Evolutionary conservation across 768 basidiomycete genomes (phyloP).

Genomic region (Lactifluus rugatus): DNA sequence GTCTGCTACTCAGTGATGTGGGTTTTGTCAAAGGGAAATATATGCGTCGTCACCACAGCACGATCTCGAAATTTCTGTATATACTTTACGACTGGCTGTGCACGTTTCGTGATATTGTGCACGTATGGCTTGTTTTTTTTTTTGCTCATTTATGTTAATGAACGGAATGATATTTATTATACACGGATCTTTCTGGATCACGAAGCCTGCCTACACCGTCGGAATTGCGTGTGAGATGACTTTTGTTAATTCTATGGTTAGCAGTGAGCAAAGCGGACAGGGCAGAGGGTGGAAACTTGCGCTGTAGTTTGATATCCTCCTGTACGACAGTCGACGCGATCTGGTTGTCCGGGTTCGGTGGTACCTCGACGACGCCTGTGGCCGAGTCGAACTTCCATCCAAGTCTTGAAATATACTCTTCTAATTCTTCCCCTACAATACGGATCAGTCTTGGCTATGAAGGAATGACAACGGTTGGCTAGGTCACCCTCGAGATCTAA

Average conservation of each 20-base stretch:
- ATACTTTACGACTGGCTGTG: not conserved
- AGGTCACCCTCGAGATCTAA: slow-evolving; percentile 51
- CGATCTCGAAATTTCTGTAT: not conserved
- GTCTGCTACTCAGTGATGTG: slow-evolving; percentile 22
- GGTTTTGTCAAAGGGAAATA: not conserved
- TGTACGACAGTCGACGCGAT: slow-evolving; percentile 79
- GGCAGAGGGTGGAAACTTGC: slow-evolving; percentile 36
- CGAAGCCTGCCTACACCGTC: slow-evolving; percentile 33
- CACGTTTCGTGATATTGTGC: not conserved
- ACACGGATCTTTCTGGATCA: slow-evolving; percentile 3
- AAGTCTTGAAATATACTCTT: slow-evolving; percentile 49
- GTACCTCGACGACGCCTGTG: slow-evolving; percentile 52
- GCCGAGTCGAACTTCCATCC: slow-evolving; percentile 55
- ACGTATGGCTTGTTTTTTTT: not conserved
- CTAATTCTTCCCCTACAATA: slow-evolving; percentile 43
- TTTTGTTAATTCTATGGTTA: slow-evolving; percentile 54
- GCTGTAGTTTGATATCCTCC: slow-evolving; percentile 71
- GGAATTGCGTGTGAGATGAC: slow-evolving; percentile 64
- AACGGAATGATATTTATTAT: not conserved
- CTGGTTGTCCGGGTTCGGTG: slow-evolving; percentile 81
- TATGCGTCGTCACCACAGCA: not conserved
- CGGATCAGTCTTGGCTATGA: not conserved
- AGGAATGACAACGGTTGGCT: not conserved
- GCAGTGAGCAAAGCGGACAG: slow-evolving; percentile 8
- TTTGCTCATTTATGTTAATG: not conserved